A percentile compares a stretch with the other conserved stretches of the same genome.
Evolutionary conservation across 495 filamentous ascomycete genomes (phyloP).

Genomic region (Podospora australis): DNA sequence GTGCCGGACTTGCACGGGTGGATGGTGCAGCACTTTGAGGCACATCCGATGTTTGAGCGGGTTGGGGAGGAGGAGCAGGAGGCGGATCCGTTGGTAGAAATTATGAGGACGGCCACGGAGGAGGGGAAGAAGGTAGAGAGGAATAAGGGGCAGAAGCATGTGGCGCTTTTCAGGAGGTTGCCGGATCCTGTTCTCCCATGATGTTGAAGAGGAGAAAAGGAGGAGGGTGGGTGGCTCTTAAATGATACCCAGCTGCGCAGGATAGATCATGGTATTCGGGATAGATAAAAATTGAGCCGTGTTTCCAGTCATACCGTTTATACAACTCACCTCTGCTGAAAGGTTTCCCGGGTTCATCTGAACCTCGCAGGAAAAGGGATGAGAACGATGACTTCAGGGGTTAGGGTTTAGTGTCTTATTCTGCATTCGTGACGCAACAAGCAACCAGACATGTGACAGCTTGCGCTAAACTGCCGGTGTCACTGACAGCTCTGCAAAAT

Average conservation of each 20-base stretch:
- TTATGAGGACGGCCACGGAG: constrained; percentile 86
- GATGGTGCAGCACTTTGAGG: constrained; percentile 82
- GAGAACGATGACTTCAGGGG: no score
- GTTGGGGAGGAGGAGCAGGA: constrained; percentile 60
- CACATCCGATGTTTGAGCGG: constrained; percentile 60
- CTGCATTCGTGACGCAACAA: no score
- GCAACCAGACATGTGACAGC: no score
- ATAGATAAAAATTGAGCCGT: no score
- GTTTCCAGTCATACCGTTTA: no score
- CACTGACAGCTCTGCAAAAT: no score
- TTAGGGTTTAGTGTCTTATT: no score
- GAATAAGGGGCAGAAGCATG: constrained; percentile 81
- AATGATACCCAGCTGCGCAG: not conserved
- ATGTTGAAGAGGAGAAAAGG: not conserved
- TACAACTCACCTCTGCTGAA: no score
- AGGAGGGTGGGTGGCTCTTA: not conserved
- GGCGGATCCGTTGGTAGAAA: constrained; percentile 64
- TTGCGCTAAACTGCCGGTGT: no score
- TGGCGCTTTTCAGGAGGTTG: constrained; percentile 75
- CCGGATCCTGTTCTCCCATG: constrained; percentile 52
- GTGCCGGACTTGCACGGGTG: constrained; percentile 89
- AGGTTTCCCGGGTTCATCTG: no score
- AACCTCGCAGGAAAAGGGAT: no score
- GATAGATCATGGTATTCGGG: constrained; percentile 2
- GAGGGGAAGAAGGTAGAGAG: constrained; percentile 95